Conservation (phyloP, 2,329 filamentous ascomycete genomes). For the Ustulina deusta region DNA sequence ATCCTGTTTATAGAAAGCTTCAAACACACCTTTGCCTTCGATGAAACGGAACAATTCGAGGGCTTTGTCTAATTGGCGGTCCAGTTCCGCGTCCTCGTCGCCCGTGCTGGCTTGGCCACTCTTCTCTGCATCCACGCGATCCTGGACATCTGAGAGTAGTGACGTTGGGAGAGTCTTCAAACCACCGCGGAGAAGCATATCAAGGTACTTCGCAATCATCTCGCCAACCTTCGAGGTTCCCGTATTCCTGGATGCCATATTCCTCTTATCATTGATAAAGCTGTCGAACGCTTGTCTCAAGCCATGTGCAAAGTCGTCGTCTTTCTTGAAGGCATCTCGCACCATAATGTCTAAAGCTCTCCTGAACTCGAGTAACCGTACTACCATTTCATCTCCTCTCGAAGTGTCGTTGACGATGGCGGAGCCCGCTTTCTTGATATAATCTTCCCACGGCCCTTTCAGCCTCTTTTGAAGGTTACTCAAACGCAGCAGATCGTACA, state of each 20-base stretch:
- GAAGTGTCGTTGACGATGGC: conserved; percentile 83
- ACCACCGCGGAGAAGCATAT: conserved; percentile 87
- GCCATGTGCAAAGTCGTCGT: conserved; percentile 81
- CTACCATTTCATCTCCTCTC: conserved; percentile 85
- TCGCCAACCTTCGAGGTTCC: conserved; percentile 95
- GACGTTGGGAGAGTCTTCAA: conserved; percentile 82
- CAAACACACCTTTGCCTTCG: conserved; percentile 96
- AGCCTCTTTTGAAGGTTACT: conserved; percentile 77
- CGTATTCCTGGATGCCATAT: conserved; percentile 77
- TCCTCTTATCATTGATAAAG: conserved; percentile 93
- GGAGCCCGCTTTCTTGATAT: conserved; percentile 81
- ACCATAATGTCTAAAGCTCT: conserved; percentile 81
- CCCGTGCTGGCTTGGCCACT: conserved; percentile 74
- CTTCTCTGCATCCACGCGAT: conserved; percentile 68
- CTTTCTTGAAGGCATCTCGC: conserved; percentile 78
- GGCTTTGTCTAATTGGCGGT: conserved; percentile 90
- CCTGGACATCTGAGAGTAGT: conserved; percentile 71
- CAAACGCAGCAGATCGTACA: conserved; percentile 82
- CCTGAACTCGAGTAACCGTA: conserved; percentile 84
- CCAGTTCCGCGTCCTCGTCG: conserved; percentile 92
- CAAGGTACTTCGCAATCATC: conserved; percentile 98
- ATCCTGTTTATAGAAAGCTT: conserved; percentile 99
- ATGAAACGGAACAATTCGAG: conserved; percentile 97
- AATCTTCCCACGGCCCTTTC: conserved; percentile 78
- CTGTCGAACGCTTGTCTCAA: conserved; percentile 86